Base-by-base conservation (phyloP, 345 rosid genomes). In the Euphorbia pulcherrima region DNA sequence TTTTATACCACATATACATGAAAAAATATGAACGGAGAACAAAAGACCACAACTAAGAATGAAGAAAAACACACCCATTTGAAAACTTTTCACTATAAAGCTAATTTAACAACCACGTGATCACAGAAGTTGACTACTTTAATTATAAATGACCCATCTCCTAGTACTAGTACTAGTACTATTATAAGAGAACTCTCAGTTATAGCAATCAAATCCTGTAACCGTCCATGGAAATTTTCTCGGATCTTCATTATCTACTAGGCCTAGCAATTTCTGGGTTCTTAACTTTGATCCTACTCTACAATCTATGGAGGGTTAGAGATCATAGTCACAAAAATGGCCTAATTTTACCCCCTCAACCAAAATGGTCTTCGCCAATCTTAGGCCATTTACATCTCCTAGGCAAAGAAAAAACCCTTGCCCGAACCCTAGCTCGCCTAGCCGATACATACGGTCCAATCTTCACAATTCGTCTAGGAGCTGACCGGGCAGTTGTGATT, bases 381-480 rank as follows among this genome's bases (percentile, higher is more conserved):
- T 12, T 75, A 48, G 78, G 78, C 24, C 78, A 75, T 52, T 70
- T 69, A 8, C 78, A 75, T 40, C 61, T 58, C 5, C 21, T 69
- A 5, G 69, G 70, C 20, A 10, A 54, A 40, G 27, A 69, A 16
- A 75, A 23, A 26, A 75, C 78, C 6, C 68, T 75, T 28, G 78
- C 78, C 20, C 70, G 73, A 40, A n/a, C 78, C 52, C 30, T 69
- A 17, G 78, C 46, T 14, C 57, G 69, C 33, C 66, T 69, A 39
- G 64, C 78, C 9, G 78, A 75, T 51, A 54, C 50, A 14, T 44
- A 64, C 6, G 78, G 78, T 26, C 74, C 78, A 12, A 69, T 75
- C 62, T 75, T 75, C 78, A 69, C 61, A 7, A 40, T 75, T 27
- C 33, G 73, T 41, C 67, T 75, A 3, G 78, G 78, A 24, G 57